Percentiles rank a stretch among this genome's conserved stretches.
phyloP scores from a whole-genome alignment of 768 basidiomycete genomes.

The Termitomyces sp. region DNA sequence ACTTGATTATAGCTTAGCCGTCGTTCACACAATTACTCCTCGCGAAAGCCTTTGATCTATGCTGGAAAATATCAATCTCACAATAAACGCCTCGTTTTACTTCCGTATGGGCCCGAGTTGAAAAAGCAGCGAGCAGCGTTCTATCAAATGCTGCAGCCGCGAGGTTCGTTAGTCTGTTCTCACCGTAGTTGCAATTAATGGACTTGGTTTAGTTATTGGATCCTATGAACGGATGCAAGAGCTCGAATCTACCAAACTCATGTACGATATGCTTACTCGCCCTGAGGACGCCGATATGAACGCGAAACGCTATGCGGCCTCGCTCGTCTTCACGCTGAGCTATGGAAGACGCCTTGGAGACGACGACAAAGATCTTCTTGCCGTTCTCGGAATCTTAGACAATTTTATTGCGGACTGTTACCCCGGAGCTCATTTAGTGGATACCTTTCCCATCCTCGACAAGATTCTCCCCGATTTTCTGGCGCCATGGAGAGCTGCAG shows the following conservation, averaged over 20 bases:
- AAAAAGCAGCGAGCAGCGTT: conserved; percentile 11
- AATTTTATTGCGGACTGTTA: conserved; percentile 19
- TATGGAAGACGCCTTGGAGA: conserved; percentile 19
- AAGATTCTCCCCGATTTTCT: conserved; percentile 7
- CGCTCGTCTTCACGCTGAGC: conserved; percentile 15
- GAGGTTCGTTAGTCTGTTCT: not conserved
- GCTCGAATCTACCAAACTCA: conserved; percentile 7
- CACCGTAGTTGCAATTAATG: too few species aligned
- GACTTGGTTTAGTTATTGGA: not conserved
- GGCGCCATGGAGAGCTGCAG: conserved; percentile 10
- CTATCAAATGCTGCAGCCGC: conserved; percentile 9
- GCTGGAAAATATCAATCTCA: conserved; percentile 10
- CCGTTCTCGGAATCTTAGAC: conserved; percentile 17
- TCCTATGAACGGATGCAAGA: conserved; percentile 10
- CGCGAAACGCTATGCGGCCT: conserved; percentile 14
- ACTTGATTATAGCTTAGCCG: not conserved
- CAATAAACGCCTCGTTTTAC: conserved; percentile 7
- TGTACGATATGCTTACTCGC: conserved; percentile 6
- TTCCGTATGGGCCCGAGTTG: conserved; percentile 10
- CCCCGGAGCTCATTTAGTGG: conserved; percentile 14
- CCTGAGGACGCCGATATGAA: conserved; percentile 1
- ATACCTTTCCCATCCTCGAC: conserved; percentile 13
- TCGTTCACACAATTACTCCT: conserved; percentile 10
- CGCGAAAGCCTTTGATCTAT: conserved; percentile 6
- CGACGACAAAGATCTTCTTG: conserved; percentile 20